Base-by-base conservation (phyloP, 768 basidiomycete species). In the Kwoniella shandongensis region DNA sequence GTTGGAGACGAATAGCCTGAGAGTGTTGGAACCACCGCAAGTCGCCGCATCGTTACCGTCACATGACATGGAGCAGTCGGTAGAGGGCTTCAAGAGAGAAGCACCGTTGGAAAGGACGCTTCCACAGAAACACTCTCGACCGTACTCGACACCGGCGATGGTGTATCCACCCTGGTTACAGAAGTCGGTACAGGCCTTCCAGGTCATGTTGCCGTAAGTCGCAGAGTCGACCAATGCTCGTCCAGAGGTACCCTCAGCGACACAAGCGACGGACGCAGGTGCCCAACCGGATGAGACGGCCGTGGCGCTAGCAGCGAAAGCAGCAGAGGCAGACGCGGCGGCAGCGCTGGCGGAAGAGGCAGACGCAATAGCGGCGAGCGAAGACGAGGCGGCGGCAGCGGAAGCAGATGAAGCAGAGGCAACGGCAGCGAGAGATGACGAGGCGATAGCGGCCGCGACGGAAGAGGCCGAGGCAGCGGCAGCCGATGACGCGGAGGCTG, bases 81-180 rank as follows among this genome's bases (percentile, higher is more conserved):
- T 22, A 1, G 61, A 65, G 15, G 50, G 23, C 18, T 26, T 36
- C 17, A 22, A 20, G 29, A 63, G 54, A 0, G 54, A 50, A 22
- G 63, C 70, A 79, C 81, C 26, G 78, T 89, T 51, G 69, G 86
- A 25, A 82, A 84, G 2, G 66, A 78, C 5, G 81, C 82, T 38
- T 81, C 84, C 11, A 81, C 77, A 78, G 61, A 71, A 76, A 62
- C 77, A 78, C 52, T 78, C 70, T 25, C 47, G 40, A 54, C 67
- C 62, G 58, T 65, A 75, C 61, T 78, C 73, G 40, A 74, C 46
- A 17, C 75, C 78, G 25, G 77, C 77, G 32, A 72, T 55, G 11
- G 57, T 44, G 69, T 67, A 76, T 27, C 72, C 69, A 41, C 65
- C 57, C 30, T 52, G 26, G 0, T 62, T 52, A 61, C 79, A 79